These are phyloP conservation scores for Penicillium paneum DNA, from an alignment of 2,329 filamentous ascomycete genomes.

Conservation along the genomic window DNA sequence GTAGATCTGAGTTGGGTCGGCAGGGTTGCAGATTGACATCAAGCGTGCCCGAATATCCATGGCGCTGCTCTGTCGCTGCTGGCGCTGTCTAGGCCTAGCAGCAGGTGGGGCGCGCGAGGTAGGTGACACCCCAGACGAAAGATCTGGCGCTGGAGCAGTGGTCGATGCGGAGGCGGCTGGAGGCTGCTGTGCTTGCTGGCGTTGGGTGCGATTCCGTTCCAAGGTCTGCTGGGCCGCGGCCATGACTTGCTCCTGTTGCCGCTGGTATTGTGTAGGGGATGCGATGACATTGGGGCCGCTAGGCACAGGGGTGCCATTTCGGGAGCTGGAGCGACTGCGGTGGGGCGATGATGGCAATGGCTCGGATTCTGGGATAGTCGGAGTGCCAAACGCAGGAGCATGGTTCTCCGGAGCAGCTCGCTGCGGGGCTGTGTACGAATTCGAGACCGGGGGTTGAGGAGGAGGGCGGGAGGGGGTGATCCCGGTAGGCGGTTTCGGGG, in stretches of 20 bases:
- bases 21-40: slow-evolving; percentile 83
- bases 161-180: slow-evolving; percentile 35
- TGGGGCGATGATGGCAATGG: slow-evolving; percentile 66
- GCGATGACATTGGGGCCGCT: slow-evolving; percentile 34
- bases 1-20: slow-evolving; percentile 85
- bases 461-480: slow-evolving; percentile 43
- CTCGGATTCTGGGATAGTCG: slow-evolving; percentile 53
- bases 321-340: slow-evolving; percentile 67
- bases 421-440: slow-evolving; percentile 46
- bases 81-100: slow-evolving; percentile 70
- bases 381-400: slow-evolving; percentile 41
- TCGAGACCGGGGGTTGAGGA: slow-evolving; percentile 42
- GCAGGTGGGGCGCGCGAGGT: slow-evolving; percentile 50
- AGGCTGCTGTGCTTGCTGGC: slow-evolving; percentile 51
- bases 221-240: slow-evolving; percentile 74
- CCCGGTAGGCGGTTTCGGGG: slow-evolving; percentile 73
- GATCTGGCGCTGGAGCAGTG: slow-evolving; percentile 32
- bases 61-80: slow-evolving; percentile 72
- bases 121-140: slow-evolving; percentile 39
- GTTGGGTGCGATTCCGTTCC: slow-evolving; percentile 70
- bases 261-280: slow-evolving; percentile 47
- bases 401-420: slow-evolving; percentile 56
- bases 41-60: slow-evolving; percentile 80
- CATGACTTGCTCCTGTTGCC: slow-evolving; percentile 84
- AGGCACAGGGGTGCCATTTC: slow-evolving; percentile 51